Evolutionary conservation across 2,329 filamentous ascomycete genomes (phyloP).

Genomic region (Magnaporthales sp.): DNA sequence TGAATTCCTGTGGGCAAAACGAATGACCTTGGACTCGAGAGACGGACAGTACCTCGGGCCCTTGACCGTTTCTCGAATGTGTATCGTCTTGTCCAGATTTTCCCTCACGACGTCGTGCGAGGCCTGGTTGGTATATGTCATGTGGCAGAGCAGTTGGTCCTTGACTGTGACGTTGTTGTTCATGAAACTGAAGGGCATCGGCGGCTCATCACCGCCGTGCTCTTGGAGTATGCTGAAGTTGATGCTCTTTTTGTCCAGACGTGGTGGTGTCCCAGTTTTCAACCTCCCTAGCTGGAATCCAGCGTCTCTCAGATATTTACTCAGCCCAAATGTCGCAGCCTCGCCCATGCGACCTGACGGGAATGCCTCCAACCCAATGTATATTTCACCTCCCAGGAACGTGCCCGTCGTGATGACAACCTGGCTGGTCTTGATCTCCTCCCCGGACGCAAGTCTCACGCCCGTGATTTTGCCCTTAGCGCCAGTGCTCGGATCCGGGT

Average conservation of each 20-base stretch:
- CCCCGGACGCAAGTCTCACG: conserved; percentile 78
- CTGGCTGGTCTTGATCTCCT: conserved; percentile 68
- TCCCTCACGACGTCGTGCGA: conserved; percentile 77
- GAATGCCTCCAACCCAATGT: conserved; percentile 78
- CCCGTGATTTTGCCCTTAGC: conserved; percentile 69
- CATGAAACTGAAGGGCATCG: conserved; percentile 84
- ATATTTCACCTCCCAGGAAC: conserved; percentile 91
- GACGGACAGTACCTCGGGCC: conserved; percentile 95
- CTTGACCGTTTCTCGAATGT: conserved; percentile 91
- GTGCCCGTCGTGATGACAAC: conserved; percentile 96
- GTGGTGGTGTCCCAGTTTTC: conserved; percentile 92
- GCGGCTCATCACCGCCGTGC: conserved; percentile 77
- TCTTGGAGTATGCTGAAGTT: conserved; percentile 63
- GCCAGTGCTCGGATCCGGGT: conserved; percentile 23
- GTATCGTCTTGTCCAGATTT: conserved; percentile 92
- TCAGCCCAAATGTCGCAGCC: conserved; percentile 83
- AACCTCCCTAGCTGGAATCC: conserved; percentile 84
- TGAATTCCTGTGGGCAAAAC: conserved; percentile 68
- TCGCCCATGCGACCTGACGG: conserved; percentile 91
- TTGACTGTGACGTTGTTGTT: conserved; percentile 70
- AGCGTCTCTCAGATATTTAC: conserved; percentile 79
- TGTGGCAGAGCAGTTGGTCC: conserved; percentile 77
- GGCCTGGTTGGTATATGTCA: conserved; percentile 75
- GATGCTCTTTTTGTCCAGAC: conserved; percentile 74
- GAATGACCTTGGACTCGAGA: conserved; percentile 85